Conservation (phyloP, 2,329 filamentous ascomycete species). For the Aspergillus pseudonomiae region DNA sequence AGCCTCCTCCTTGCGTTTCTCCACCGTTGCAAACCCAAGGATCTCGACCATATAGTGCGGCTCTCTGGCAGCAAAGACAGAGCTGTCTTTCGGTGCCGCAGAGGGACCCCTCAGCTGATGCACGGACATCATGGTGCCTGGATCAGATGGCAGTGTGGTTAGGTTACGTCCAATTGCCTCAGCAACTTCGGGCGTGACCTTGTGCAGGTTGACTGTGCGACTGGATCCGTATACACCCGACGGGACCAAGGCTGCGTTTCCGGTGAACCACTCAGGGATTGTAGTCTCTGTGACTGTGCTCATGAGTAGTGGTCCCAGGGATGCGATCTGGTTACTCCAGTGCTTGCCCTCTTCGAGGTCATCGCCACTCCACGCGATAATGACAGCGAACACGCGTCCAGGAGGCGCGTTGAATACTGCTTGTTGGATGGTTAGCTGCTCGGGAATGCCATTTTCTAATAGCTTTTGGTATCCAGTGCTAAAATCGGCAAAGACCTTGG, state of each 20-base stretch:
- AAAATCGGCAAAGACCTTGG: constrained; percentile 7
- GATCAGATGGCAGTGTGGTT: constrained; percentile 10
- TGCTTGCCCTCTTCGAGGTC: constrained; percentile 16
- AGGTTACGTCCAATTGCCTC: constrained; percentile 9
- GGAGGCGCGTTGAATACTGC: constrained; percentile 15
- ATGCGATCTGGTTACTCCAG: constrained; percentile 20
- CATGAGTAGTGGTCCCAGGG: constrained; percentile 16
- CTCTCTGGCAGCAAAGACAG: constrained; percentile 21
- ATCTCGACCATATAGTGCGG: constrained; percentile 28
- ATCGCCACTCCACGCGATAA: constrained; percentile 18
- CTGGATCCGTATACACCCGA: constrained; percentile 6
- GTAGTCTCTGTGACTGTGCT: constrained; percentile 19
- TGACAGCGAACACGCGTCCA: constrained; percentile 14
- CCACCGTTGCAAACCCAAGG: constrained; percentile 4
- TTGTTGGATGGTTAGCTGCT: constrained; percentile 19
- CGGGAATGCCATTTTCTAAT: constrained; percentile 7
- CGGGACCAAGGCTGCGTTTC: constrained; percentile 8
- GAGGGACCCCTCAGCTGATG: constrained; percentile 24
- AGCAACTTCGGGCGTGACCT: constrained; percentile 12
- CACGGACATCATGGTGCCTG: constrained; percentile 17
- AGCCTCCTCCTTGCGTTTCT: not conserved
- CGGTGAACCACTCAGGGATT: constrained; percentile 13
- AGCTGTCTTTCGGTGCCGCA: not conserved
- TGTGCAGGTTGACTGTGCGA: constrained; percentile 12
- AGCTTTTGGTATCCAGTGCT: constrained; percentile 19